Conservation (phyloP, 2,329 filamentous ascomycete genomes). For the Cladosporium sp. region DNA sequence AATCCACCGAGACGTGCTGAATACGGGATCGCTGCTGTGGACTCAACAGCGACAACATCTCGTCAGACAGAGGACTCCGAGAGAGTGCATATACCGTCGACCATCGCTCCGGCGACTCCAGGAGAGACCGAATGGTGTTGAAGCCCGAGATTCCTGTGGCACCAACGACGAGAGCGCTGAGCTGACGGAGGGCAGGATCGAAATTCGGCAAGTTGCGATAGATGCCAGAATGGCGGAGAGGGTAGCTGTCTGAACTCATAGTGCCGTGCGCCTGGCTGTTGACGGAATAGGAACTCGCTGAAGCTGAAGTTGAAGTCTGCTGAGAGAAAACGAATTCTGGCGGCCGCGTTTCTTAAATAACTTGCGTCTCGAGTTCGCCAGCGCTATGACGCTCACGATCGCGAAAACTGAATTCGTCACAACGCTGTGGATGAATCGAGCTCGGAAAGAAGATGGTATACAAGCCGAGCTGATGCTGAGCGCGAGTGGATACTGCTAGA, state of each 20-base stretch:
- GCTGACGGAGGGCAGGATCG: slow-evolving; percentile 33
- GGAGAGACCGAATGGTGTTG: slow-evolving; percentile 46
- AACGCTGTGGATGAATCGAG: too few relatives aligned
- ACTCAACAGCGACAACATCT: slow-evolving; percentile 18
- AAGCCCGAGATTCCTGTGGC: slow-evolving; percentile 50
- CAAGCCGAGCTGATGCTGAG: too few relatives aligned
- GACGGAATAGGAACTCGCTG: too few relatives aligned
- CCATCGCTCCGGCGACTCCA: slow-evolving; percentile 44
- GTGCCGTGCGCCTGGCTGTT: too few relatives aligned
- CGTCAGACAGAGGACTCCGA: slow-evolving; percentile 37
- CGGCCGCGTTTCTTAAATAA: too few relatives aligned
- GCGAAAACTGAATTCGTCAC: too few relatives aligned
- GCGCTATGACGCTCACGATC: too few relatives aligned
- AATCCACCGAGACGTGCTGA: slow-evolving; percentile 26
- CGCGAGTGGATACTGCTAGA: too few relatives aligned
- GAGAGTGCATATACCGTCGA: slow-evolving; percentile 48
- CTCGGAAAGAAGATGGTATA: too few relatives aligned
- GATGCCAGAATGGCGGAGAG: slow-evolving; percentile 32
- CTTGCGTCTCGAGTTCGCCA: too few relatives aligned
- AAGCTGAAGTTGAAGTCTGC: too few relatives aligned
- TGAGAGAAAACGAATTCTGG: too few relatives aligned
- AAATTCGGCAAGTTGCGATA: slow-evolving; percentile 47
- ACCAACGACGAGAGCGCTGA: slow-evolving; percentile 49
- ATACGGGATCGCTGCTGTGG: slow-evolving; percentile 15
- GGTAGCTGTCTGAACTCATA: slow-evolving; percentile 6